Base-by-base conservation (phyloP, 345 rosid species). In the Bretschneidera sinensis region DNA sequence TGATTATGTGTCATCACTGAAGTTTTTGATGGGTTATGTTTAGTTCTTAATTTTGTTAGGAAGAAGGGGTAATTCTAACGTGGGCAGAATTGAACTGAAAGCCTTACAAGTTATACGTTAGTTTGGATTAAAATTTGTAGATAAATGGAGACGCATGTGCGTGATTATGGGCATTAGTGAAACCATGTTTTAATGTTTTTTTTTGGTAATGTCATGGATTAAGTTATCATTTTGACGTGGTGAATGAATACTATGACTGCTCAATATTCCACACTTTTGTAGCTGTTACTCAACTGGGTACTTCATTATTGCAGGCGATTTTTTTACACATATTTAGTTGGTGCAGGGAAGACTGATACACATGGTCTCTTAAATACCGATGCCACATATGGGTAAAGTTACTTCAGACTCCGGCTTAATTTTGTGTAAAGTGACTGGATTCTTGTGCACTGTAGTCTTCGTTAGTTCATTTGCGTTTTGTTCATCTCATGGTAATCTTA, bases 241-340 rank as follows among this genome's bases (percentile, higher is more conserved):
- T 43, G 45, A 49, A 21, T 34, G 21, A 43, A 57, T 28, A 19
- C 47, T 5, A 35, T n/a, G 50, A 34, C 61, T 57, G 43, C 45
- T 39, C 24, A 10, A 23, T 64, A 39, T 55, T 56, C 6, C 17
- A 43, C 33, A 23, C 9, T 52, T n/a, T 43, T 31, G 1, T 7
- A 48, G 50, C 19, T 34, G 50, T 19, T 60, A 66, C 56, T 65
- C 35, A 56, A 51, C 34, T 66, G 60, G 33, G 22, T 25, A 25
- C 22, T 54, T 24, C 62, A 43, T 23, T 68, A 48, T 71, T 65
- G 20, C 66, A 88, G 97, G 78, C 71, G 51, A 35, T 85, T 17
- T 34, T 48, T 60, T 71, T 60, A 24, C n/a, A 62, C 74, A 25
- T 63, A 61, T 55, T 60, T 72, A 25, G 69, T 61, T 54, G 63